A percentile compares a stretch with the other conserved stretches of the same genome.
Conservation (phyloP, 305 asterid genomes). For the Solanum chacoense region DNA sequence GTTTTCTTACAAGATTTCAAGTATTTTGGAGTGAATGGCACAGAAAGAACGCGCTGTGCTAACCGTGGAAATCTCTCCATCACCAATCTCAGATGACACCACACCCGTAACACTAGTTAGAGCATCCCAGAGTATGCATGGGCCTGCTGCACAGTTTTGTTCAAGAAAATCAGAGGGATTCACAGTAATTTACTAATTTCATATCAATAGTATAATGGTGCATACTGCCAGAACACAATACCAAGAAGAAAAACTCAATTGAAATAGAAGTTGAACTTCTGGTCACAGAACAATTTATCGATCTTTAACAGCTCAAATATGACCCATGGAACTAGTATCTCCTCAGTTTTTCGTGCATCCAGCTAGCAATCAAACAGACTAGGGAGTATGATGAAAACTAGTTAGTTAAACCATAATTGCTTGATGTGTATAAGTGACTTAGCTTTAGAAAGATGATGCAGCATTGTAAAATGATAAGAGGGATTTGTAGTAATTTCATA, state of each 20-base stretch:
- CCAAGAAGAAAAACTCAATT: not conserved
- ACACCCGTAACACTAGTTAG: not conserved
- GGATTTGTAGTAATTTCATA: not conserved
- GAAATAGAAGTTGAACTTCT: not conserved
- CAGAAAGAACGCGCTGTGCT: constrained; percentile 26
- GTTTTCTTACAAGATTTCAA: constrained; percentile 14
- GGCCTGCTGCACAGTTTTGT: not conserved
- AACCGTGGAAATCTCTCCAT: constrained; percentile 55
- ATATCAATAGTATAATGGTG: not conserved
- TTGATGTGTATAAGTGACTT: not conserved
- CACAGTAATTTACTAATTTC: not conserved
- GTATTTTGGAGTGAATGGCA: constrained; percentile 19
- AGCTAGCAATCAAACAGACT: not conserved
- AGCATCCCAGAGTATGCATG: not conserved
- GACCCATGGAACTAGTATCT: not conserved
- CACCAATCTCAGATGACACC: not conserved
- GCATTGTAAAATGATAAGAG: not conserved
- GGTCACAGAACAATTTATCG: not conserved
- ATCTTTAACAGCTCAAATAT: not conserved
- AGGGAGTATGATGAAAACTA: not conserved
- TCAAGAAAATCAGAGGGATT: not conserved
- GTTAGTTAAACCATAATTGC: not conserved
- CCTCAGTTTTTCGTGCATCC: not conserved
- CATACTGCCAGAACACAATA: not conserved
- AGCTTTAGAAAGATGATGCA: not conserved